phyloP scores from a whole-genome alignment of 2,329 filamentous ascomycete species.

The Cytospora piceicola region DNA sequence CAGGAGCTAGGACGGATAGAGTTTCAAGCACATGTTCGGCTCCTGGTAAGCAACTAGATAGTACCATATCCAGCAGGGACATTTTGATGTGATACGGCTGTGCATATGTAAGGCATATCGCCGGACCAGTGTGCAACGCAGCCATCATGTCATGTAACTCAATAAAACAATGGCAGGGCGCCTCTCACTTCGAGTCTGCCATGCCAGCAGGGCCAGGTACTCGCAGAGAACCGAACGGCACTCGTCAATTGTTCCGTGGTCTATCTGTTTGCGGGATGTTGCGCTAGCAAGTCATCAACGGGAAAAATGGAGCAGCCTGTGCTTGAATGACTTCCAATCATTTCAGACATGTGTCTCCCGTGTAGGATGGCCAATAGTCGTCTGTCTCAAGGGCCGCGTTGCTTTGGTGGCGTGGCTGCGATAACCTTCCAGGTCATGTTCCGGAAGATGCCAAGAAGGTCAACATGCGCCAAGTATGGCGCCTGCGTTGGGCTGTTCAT shows the following conservation, averaged over 20 bases:
- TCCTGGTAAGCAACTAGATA: not conserved
- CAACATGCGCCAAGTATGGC: slow-evolving; percentile 19
- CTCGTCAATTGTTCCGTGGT: not conserved
- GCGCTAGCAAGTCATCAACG: not conserved
- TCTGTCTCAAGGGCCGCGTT: not conserved
- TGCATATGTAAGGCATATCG: not conserved
- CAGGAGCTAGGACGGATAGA: not conserved
- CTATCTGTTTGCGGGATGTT: not conserved
- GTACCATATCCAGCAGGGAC: not conserved
- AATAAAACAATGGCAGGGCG: not conserved
- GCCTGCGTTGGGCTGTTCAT: slow-evolving; percentile 1
- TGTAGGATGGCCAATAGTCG: not conserved
- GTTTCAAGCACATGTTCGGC: slow-evolving; percentile 2
- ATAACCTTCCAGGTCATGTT: not conserved
- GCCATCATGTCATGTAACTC: not conserved
- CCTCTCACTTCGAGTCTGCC: not conserved
- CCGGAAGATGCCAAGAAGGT: not conserved
- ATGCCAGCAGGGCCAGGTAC: not conserved
- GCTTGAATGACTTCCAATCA: slow-evolving; percentile 14
- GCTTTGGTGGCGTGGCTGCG: no score
- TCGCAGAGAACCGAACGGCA: not conserved
- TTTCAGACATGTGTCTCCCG: slow-evolving; percentile 18
- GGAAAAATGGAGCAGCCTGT: not conserved
- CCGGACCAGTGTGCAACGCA: not conserved
- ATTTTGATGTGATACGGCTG: not conserved